phyloP scores from a whole-genome alignment of 495 filamentous ascomycete species.

The Annulohypoxylon moriforme region DNA sequence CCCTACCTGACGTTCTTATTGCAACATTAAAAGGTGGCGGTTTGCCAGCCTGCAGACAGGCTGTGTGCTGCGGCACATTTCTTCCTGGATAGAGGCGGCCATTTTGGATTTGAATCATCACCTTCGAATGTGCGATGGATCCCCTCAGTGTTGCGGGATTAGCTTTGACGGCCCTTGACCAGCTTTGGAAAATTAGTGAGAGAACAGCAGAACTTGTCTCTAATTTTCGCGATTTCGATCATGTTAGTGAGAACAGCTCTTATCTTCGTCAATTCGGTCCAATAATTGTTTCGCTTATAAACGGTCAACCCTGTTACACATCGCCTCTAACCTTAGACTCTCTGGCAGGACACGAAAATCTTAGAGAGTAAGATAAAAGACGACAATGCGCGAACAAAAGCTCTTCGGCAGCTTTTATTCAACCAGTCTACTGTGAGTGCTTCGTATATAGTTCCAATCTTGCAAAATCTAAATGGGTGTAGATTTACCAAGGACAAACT shows the following conservation, averaged over 20 bases:
- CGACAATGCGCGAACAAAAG: constrained; percentile 15
- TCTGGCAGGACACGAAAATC: constrained; percentile 12
- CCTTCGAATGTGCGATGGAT: background rate
- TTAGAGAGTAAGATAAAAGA: constrained; percentile 20
- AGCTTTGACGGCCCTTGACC: background rate
- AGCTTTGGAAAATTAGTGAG: constrained; percentile 5
- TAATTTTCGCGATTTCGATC: background rate
- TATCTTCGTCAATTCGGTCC: background rate
- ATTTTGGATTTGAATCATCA: background rate
- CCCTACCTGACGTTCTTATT: background rate
- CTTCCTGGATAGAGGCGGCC: no score
- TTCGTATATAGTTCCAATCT: background rate
- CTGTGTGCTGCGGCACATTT: background rate
- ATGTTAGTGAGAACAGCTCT: background rate
- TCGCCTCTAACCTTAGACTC: background rate
- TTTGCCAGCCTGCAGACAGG: background rate
- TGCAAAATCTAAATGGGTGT: background rate
- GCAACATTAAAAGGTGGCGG: background rate
- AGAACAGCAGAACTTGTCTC: constrained; percentile 1
- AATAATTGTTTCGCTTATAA: background rate
- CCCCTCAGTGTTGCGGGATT: background rate
- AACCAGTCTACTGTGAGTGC: constrained; percentile 15
- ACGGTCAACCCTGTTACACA: background rate
- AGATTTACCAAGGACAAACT: background rate
- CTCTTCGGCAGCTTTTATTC: constrained; percentile 23